Base-by-base conservation (phyloP, 2,329 filamentous ascomycete species). In the Cordyceps cicadae region DNA sequence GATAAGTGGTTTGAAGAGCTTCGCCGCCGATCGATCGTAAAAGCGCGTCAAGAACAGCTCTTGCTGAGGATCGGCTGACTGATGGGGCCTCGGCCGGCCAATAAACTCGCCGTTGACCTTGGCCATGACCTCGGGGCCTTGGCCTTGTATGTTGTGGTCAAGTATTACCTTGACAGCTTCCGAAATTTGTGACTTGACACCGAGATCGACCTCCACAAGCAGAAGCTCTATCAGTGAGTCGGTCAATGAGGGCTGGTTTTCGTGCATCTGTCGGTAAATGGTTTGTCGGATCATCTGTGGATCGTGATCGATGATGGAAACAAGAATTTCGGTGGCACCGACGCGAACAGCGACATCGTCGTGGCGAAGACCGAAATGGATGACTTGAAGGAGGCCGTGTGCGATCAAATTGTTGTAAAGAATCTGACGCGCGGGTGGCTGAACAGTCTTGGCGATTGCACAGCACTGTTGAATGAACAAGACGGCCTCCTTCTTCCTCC, bases 391-490 rank as follows among this genome's bases (percentile, higher is more conserved):
- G 8, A 99, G 83, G 11, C 94, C 94, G 68, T 95, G 87, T 54
- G 83, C 83, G 64, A 97, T 87, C 71, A 97, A 95, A 71, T 95
- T 96, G 69, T 88, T 87, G 75, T 96, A 97, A 17, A 99, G 79
- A 24, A 86, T 87, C 64, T 90, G 87, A 63, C 94, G 85, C 8
- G 86, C 87, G 29, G 88, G 88, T 2, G 89, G 88, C 71, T 97
- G 94, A 19, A 99, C 81, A 69, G 92, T 97, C 77, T 99, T 99
- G 1, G 92, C 91, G 67, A 97, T 94, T 3, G 87, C 84, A 66
- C 92, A 96, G 75, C 93, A 97, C 72, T 97, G 92, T 72, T 97
- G 92, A 62, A 99, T 94, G 73, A 99, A 97, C 43, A 95, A 81
- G 12, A 99, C 93, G 0, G 91, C 94, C 67, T 97, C 90, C 74